phyloP scores from a whole-genome alignment of 208 protist genomes.

The Porcisia hertigi region DNA sequence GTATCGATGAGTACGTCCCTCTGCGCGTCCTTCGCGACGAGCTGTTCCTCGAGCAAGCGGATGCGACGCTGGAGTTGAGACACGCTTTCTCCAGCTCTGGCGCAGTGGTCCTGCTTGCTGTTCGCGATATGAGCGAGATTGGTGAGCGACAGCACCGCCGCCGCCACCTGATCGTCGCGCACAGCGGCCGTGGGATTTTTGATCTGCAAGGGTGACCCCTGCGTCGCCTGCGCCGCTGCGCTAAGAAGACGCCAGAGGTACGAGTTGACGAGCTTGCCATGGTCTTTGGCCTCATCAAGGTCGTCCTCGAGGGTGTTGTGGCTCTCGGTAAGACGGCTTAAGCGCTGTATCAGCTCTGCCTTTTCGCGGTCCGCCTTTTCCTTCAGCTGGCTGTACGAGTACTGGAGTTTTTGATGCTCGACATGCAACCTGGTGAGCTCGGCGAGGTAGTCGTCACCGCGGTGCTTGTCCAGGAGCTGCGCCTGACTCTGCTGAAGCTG shows the following conservation, averaged over 20 bases:
- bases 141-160: slow-evolving; percentile 50
- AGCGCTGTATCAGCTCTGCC: slow-evolving; percentile 21
- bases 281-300: slow-evolving; percentile 51
- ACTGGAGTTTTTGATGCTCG: slow-evolving; percentile 66
- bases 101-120: neutral
- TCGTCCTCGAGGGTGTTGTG: slow-evolving; percentile 61
- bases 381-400: slow-evolving; percentile 46
- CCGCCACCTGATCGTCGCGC: slow-evolving; percentile 38
- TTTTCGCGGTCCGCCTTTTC: slow-evolving; percentile 38
- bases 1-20: slow-evolving; percentile 82
- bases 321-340: slow-evolving; percentile 33
- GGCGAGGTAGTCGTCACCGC: slow-evolving; percentile 59
- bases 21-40: slow-evolving; percentile 66
- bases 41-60: slow-evolving; percentile 40
- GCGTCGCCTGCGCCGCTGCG: slow-evolving; percentile 45
- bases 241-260: slow-evolving; percentile 67
- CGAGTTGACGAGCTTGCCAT: slow-evolving; percentile 51
- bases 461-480: slow-evolving; percentile 49
- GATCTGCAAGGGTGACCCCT: slow-evolving; percentile 29
- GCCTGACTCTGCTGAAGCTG: slow-evolving; percentile 61
- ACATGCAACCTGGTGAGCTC: slow-evolving; percentile 69
- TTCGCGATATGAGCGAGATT: slow-evolving; percentile 29
- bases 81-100: neutral
- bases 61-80: slow-evolving; percentile 41
- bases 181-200: slow-evolving; percentile 17